phyloP scores from a whole-genome alignment of 345 rosid genomes.

The Kernera saxatilis region DNA sequence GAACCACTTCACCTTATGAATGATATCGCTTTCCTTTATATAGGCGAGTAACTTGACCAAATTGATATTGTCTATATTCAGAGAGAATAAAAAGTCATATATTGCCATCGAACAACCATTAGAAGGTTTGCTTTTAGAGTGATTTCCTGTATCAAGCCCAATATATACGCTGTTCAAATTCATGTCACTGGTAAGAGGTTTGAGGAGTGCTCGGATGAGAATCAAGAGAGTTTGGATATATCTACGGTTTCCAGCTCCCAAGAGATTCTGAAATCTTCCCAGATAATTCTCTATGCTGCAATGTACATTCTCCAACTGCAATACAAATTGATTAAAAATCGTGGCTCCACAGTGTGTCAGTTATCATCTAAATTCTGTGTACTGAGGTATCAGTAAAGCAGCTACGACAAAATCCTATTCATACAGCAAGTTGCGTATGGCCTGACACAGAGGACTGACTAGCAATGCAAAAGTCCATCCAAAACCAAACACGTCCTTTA shows the following conservation, averaged over 20 bases:
- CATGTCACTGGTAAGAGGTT: slow-evolving; percentile 38
- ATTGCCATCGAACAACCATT: slow-evolving; percentile 62
- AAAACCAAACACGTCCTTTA: not conserved
- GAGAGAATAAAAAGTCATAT: slow-evolving; percentile 76
- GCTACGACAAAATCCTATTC: not conserved
- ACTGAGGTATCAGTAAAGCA: not conserved
- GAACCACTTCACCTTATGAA: slow-evolving; percentile 66
- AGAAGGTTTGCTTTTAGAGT: slow-evolving; percentile 28
- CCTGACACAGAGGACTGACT: not conserved
- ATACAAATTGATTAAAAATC: not conserved
- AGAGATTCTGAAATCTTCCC: slow-evolving; percentile 53
- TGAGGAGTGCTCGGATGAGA: slow-evolving; percentile 60
- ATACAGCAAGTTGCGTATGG: not conserved
- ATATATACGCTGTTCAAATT: slow-evolving; percentile 24
- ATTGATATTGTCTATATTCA: slow-evolving; percentile 83
- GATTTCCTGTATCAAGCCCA: slow-evolving; percentile 33
- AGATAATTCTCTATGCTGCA: slow-evolving; percentile 60
- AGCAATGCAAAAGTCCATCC: not conserved
- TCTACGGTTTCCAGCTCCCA: slow-evolving; percentile 94
- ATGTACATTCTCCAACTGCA: slow-evolving; percentile 71
- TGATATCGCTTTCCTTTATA: slow-evolving; percentile 73
- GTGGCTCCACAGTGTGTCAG: not conserved
- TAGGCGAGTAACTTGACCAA: slow-evolving; percentile 70
- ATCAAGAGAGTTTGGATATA: slow-evolving; percentile 81
- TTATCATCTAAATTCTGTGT: not conserved